Evolutionary conservation across 257 asterid genomes (phyloP), one percentile per base, ranked within the genome.

Genomic region (Petunia axillaris): DNA sequence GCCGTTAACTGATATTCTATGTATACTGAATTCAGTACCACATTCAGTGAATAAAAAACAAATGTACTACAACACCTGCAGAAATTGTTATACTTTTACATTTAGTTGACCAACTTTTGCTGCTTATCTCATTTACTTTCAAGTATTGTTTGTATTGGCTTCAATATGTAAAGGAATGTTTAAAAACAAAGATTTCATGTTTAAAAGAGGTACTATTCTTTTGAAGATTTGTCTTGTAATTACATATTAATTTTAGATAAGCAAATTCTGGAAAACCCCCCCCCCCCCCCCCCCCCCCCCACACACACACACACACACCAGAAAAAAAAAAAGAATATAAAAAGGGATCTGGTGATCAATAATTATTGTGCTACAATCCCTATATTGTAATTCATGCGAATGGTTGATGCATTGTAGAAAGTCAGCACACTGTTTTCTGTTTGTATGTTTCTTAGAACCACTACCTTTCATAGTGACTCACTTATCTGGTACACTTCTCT

Each of bases 201-300:
- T 43, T 68, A n/a, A 9, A 8, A 43, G 36, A 67, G 15, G 15
- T 37, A 40, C 8, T 67, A n/a, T 68, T 67, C 39, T 13, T 39
- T 68, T 43, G 16, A 55, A 43, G 2, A 41, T 43, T 44, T 25
- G 55, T 68, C 16, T 68, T n/a, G 39, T n/a, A 43, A 68, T 43
- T 16, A n/a, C 43, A 25, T 67, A 53, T 41, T 67, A 68, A 48
- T 55, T 40, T 65, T 38, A 68, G 39, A 68, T 68, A 10, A 67
- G 25, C 25, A 25, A 25, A 25, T 25, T 25, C 25, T 25, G 25
- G 25, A 25, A 25, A n/a, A n/a, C n/a, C n/a, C n/a, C n/a, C n/a
- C 25, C 25, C 25, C 25, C 25, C 25, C 25, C 25, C 25, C 25
- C 25, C 25, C 25, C 25, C 25, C 25, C 25, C 25, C 25, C 25